Percentiles rank a stretch among this genome's conserved stretches.
These are phyloP conservation scores for Melampsora larici-populina DNA, from an alignment of 1,284 basidiomycete species.

Conservation along the genomic window DNA sequence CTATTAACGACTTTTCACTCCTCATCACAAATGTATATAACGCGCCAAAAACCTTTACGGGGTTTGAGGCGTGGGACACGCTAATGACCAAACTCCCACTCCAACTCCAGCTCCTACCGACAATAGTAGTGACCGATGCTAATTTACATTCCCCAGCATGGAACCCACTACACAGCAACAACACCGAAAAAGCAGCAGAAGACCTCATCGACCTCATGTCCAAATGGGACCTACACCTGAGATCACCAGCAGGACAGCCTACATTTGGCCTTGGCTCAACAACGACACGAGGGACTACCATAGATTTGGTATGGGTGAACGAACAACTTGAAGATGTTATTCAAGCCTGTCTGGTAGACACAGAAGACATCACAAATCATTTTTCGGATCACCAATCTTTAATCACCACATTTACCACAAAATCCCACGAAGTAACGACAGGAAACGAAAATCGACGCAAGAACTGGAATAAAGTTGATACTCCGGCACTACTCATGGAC, in stretches of 20 bases:
- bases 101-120: not conserved
- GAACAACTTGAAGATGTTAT: not conserved
- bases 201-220: not conserved
- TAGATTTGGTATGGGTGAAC: no score
- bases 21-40: not conserved
- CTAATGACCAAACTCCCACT: not conserved
- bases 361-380: not conserved
- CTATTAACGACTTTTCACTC: not conserved
- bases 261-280: not conserved
- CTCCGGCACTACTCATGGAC: not conserved
- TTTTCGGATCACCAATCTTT: not conserved
- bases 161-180: not conserved
- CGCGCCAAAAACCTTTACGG: not conserved
- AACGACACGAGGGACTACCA: not conserved
- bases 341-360: not conserved
- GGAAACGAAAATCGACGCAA: not conserved
- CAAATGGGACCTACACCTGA: not conserved
- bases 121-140: not conserved
- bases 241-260: not conserved
- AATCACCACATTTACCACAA: not conserved
- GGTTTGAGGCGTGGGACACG: not conserved
- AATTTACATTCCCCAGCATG: not conserved
- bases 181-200: not conserved
- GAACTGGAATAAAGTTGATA: not conserved
- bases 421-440: not conserved